These are phyloP conservation scores for Gyromitra esculenta DNA, from an alignment of 2,329 filamentous ascomycete species.

Conservation along the genomic window DNA sequence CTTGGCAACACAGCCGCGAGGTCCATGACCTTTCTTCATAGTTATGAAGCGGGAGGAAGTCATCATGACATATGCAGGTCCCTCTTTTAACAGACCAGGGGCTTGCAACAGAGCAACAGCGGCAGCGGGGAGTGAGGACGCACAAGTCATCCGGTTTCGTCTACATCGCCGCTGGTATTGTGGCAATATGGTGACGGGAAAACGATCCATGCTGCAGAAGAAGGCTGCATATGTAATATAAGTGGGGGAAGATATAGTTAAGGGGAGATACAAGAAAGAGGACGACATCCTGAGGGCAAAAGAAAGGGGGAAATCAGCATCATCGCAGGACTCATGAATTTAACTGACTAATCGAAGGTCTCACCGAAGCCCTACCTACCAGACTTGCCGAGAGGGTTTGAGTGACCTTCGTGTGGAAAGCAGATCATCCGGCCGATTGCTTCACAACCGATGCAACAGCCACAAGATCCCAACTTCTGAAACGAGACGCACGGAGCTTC, in stretches of 20 bases:
- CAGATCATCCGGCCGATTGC: slow-evolving; percentile 47
- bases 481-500: slow-evolving; percentile 47
- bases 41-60: slow-evolving; percentile 27
- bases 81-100: slow-evolving; percentile 43
- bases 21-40: slow-evolving; percentile 5
- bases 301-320: slow-evolving; percentile 24
- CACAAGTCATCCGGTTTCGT: slow-evolving; percentile 46
- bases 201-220: slow-evolving; percentile 48
- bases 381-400: slow-evolving; percentile 12
- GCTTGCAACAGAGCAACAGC: slow-evolving; percentile 40
- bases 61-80: slow-evolving; percentile 50
- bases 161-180: slow-evolving; percentile 38
- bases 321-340: slow-evolving; percentile 24
- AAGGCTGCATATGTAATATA: slow-evolving; percentile 49
- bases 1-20: slow-evolving; percentile 11
- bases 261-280: slow-evolving; percentile 26
- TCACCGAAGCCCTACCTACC: slow-evolving; percentile 27
- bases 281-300: slow-evolving; percentile 16
- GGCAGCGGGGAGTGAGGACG: slow-evolving; percentile 37
- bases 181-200: slow-evolving; percentile 37
- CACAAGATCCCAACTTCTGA: slow-evolving; percentile 48
- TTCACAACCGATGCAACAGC: slow-evolving; percentile 26
- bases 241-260: slow-evolving; percentile 31
- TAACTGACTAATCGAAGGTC: slow-evolving; percentile 43
- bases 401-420: slow-evolving; percentile 31